These are phyloP conservation scores for Leccinellum luteum DNA, from an alignment of 768 basidiomycete genomes.

Conservation along the genomic window DNA sequence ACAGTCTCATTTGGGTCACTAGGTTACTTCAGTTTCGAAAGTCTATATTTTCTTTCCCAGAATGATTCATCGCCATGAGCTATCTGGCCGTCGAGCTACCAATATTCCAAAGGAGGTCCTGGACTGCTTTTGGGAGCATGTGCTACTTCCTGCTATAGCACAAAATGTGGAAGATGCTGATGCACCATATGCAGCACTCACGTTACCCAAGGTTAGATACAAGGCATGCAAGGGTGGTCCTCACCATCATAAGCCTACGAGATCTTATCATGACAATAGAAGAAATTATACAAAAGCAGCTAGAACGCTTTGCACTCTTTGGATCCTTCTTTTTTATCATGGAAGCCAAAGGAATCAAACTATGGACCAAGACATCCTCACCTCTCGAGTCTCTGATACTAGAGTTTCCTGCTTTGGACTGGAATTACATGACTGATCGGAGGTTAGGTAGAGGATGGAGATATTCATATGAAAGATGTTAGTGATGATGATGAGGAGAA, in stretches of 20 bases:
- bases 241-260: not conserved
- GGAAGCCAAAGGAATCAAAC: not conserved
- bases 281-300: not conserved
- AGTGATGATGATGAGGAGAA: too few species aligned
- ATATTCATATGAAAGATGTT: too few species aligned
- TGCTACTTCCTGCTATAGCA: constrained; percentile 8
- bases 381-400: too few species aligned
- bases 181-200: too few species aligned
- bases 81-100: not conserved
- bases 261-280: constrained; percentile 6
- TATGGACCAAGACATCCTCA: too few species aligned
- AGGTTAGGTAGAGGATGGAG: not conserved
- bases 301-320: not conserved
- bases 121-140: constrained; percentile 6
- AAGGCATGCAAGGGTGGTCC: constrained; percentile 1
- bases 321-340: constrained; percentile 2
- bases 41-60: constrained; percentile 10
- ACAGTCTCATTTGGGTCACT: constrained; percentile 21
- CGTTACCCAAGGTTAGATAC: not conserved
- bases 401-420: too few species aligned
- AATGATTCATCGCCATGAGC: constrained; percentile 11
- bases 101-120: constrained; percentile 8
- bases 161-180: not conserved
- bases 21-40: not conserved
- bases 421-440: too few species aligned